Base-by-base conservation (phyloP, 2,329 filamentous ascomycete species). In the Juglanconis oblonga region DNA sequence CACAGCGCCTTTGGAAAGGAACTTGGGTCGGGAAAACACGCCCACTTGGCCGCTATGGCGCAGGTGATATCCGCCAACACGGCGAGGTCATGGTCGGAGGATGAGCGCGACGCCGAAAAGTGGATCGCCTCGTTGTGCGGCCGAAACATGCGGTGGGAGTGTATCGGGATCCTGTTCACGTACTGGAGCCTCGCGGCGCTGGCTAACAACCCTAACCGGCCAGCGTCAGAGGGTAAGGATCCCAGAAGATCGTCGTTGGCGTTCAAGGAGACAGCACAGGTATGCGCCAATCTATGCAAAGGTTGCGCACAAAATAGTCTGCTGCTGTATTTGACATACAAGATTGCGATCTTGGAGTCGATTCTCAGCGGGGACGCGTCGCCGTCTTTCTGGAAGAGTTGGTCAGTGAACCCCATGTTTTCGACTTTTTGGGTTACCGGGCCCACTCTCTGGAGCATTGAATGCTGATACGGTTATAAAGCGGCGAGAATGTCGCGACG, bases 61-160 rank as follows among this genome's bases (percentile, higher is more conserved):
- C 63, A 67, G 0, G 65, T 67, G 3, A 61, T 80, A 13, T 77
- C 72, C 56, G 59, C 65, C 31, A 79, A 79, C 49, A 78, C 76
- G 0, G 64, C 70, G 0, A 69, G 66, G 6, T 71, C 73, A 0
- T 68, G 78, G 9, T 63, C 63, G 0, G 76, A 79, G 13, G 67
- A 74, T 0, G 70, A 74, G 8, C 61, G 68, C 0, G 69, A 72
- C n/a, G 64, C 73, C 0, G 63, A 72, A 3, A 65, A 66, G n/a
- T 80, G 77, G 76, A 64, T 74, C 0, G 67, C 65, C 2, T 74
- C 78, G 40, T 76, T 80, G 52, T 69, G 68, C 0, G 76, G 76
- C 0, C 61, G 62, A 0, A 73, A 72, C 14, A 66, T 77, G 24
- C 71, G 78, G 1, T 81, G 78, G 78, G 78, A 81, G 55, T 72